Conservation (phyloP, 2,329 filamentous ascomycete species). For the Xylaria sp. region DNA sequence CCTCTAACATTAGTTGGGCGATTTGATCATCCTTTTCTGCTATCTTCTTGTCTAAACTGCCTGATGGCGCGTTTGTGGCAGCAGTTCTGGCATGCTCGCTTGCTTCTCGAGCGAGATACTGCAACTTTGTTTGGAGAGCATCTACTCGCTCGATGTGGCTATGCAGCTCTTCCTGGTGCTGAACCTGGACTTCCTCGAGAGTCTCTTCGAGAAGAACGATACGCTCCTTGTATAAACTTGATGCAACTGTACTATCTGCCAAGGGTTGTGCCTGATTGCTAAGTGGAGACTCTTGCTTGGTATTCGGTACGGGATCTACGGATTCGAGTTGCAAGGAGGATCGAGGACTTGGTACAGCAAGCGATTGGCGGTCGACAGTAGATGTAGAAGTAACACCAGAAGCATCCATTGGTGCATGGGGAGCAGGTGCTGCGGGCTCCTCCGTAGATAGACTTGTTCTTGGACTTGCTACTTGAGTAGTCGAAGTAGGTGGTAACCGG, state of each 20-base stretch:
- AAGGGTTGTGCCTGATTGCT: not conserved
- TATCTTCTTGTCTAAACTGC: constrained; percentile 76
- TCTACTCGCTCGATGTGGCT: constrained; percentile 88
- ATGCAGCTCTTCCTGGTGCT: constrained; percentile 82
- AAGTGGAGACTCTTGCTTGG: not conserved
- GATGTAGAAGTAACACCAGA: not conserved
- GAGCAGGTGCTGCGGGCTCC: constrained; percentile 8
- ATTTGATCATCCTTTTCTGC: constrained; percentile 92
- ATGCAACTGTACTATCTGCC: constrained; percentile 21
- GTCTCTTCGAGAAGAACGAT: constrained; percentile 46
- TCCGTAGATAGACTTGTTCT: constrained; percentile 34
- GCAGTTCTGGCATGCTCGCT: constrained; percentile 75
- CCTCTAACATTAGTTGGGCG: constrained; percentile 87
- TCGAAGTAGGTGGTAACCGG: constrained; percentile 15
- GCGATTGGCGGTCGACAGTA: not conserved
- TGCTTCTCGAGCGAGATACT: constrained; percentile 83
- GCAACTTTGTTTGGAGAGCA: constrained; percentile 86
- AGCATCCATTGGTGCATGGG: not conserved
- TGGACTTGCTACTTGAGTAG: constrained; percentile 21
- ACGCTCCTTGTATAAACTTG: constrained; percentile 48
- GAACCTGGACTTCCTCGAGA: constrained; percentile 49
- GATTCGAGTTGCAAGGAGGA: constrained; percentile 29
- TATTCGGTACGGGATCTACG: not conserved
- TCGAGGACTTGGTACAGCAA: constrained; percentile 19
- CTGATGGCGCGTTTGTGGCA: constrained; percentile 64